A percentile compares a stretch with the other conserved stretches of the same genome.
Conservation (phyloP, 164 flowering plant genomes). For the Nymphaea thermarum region DNA sequence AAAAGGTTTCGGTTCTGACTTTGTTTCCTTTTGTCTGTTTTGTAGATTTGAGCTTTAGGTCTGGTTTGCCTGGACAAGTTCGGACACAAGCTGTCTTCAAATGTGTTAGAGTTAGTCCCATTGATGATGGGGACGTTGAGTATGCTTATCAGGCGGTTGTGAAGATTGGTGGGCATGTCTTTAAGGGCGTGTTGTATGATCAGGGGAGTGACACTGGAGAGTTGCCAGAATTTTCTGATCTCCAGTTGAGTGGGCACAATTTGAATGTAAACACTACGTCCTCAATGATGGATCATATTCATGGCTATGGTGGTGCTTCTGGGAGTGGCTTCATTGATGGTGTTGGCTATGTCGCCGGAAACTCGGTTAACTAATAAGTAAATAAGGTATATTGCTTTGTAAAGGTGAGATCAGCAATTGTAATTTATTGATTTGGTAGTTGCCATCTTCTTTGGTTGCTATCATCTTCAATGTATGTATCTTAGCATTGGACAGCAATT, state of each 20-base stretch:
- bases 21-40: neutral
- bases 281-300: neutral
- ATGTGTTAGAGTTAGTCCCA: slow-evolving; percentile 55
- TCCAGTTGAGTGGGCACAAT: neutral
- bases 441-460: neutral
- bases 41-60: neutral
- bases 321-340: neutral
- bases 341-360: neutral
- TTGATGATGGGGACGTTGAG: slow-evolving; percentile 33
- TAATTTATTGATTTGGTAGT: neutral
- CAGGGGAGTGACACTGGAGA: slow-evolving; percentile 45
- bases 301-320: neutral
- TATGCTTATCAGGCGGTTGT: slow-evolving; percentile 83
- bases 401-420: neutral
- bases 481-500: too few species aligned
- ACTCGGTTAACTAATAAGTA: neutral
- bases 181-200: slow-evolving; percentile 84
- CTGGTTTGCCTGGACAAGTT: slow-evolving; percentile 39
- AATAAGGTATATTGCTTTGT: neutral
- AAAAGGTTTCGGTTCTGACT: neutral
- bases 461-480: neutral
- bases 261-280: neutral
- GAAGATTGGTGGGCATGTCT: slow-evolving; percentile 77
- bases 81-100: slow-evolving; percentile 55
- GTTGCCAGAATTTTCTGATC: neutral